Percentiles rank a stretch among this genome's conserved stretches.
These are phyloP conservation scores for Colletotrichum tamarilloi DNA, from an alignment of 2,329 filamentous ascomycete genomes.

Conservation along the genomic window DNA sequence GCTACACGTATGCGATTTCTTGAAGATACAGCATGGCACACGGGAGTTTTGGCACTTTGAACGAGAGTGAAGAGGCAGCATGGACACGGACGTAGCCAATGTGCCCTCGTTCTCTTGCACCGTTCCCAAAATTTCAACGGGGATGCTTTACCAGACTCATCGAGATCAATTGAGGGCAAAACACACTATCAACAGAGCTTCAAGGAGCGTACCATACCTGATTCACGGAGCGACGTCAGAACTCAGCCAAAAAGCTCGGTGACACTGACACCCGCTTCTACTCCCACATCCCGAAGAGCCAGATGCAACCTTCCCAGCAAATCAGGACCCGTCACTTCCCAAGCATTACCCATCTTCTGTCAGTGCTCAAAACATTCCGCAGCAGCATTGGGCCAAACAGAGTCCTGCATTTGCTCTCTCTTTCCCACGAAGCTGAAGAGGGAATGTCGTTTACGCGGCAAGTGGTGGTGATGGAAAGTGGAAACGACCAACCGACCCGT, in stretches of 20 bases:
- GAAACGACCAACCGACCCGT: neutral
- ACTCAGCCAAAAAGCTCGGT: neutral
- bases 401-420: neutral
- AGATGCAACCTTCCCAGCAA: neutral
- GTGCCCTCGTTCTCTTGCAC: no score
- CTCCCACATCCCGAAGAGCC: neutral
- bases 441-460: neutral
- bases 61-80: no score
- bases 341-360: neutral
- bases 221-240: neutral
- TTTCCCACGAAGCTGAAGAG: no score
- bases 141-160: no score
- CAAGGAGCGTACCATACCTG: neutral
- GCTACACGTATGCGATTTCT: no score
- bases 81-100: no score
- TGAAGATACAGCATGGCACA: no score
- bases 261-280: neutral
- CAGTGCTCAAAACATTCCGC: neutral
- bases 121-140: no score
- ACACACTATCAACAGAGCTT: neutral
- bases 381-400: neutral
- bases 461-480: neutral
- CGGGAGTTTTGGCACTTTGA: no score
- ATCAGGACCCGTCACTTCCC: neutral
- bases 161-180: no score